phyloP scores from a whole-genome alignment of 108 stramenopile genomes.

The Schizochytrium sp. region DNA sequence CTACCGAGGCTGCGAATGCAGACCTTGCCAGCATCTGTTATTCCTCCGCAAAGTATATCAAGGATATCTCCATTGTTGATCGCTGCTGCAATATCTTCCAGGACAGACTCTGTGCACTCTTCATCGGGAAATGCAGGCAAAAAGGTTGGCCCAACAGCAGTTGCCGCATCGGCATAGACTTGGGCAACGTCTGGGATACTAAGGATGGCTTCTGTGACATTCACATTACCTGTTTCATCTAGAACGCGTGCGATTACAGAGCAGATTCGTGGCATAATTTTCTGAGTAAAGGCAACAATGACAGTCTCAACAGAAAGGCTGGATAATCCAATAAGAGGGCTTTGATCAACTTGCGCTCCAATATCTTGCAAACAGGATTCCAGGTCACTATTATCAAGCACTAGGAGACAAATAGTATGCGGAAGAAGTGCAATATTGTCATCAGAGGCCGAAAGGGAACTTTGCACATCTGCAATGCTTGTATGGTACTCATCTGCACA shows the following conservation, averaged over 20 bases:
- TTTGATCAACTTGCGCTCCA: conserved; percentile 2
- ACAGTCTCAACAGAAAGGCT: neutral
- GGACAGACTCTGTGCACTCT: neutral
- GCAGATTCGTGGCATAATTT: neutral
- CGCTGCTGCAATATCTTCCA: neutral
- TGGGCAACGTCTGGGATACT: neutral
- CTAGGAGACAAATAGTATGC: neutral
- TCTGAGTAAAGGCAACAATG: neutral
- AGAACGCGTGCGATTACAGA: conserved; percentile 3
- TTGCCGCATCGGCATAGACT: neutral
- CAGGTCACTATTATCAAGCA: neutral
- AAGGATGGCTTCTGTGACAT: neutral
- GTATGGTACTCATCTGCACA: neutral
- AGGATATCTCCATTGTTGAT: conserved; percentile 4
- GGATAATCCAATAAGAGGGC: neutral
- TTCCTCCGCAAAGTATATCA: conserved; percentile 23
- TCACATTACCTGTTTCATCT: neutral
- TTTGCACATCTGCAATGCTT: neutral
- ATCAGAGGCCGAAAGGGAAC: neutral
- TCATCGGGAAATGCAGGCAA: neutral
- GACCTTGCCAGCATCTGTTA: neutral
- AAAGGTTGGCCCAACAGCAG: neutral
- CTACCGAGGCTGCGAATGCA: neutral
- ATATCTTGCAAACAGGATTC: neutral
- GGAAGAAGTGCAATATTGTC: conserved; percentile 19